Conservation (phyloP, 257 asterid species). For the Solanum neorickii region DNA sequence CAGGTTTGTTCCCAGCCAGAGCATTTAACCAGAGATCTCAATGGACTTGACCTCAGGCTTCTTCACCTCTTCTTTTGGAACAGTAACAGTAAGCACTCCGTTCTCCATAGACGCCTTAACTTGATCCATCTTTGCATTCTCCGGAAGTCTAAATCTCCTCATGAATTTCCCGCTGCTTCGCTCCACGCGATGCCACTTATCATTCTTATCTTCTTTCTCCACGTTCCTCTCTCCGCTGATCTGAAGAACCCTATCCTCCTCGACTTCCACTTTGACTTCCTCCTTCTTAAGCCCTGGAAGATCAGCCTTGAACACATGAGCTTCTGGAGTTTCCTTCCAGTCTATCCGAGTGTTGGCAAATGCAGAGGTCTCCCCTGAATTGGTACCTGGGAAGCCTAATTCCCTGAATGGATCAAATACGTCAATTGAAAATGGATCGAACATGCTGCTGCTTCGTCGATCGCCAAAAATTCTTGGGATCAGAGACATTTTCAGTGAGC, state of each 20-base stretch:
- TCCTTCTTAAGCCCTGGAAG: not conserved
- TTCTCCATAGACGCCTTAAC: constrained; percentile 4
- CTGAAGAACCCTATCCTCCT: not conserved
- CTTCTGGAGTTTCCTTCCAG: not conserved
- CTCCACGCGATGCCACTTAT: constrained; percentile 5
- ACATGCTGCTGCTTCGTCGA: not conserved
- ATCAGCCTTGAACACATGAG: not conserved
- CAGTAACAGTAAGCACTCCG: constrained; percentile 1
- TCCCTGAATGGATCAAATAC: not conserved
- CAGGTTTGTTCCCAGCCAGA: not conserved
- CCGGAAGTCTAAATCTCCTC: constrained; percentile 8
- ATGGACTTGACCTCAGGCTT: constrained; percentile 4
- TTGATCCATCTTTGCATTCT: constrained; percentile 2
- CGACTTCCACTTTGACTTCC: not conserved
- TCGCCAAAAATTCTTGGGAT: not conserved
- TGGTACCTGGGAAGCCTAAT: not conserved
- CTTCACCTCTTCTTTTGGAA: constrained; percentile 8
- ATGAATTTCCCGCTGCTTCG: constrained; percentile 5
- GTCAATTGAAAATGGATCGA: not conserved
- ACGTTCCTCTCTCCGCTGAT: constrained; percentile 4
- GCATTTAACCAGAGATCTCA: not conserved
- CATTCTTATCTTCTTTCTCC: constrained; percentile 9
- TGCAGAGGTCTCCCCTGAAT: not conserved
- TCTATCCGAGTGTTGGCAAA: not conserved
- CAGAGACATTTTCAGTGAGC: not conserved